A percentile compares a stretch with the other conserved stretches of the same genome.
phyloP scores from a whole-genome alignment of 257 asterid species.

The Paraleonurus japonicus region DNA sequence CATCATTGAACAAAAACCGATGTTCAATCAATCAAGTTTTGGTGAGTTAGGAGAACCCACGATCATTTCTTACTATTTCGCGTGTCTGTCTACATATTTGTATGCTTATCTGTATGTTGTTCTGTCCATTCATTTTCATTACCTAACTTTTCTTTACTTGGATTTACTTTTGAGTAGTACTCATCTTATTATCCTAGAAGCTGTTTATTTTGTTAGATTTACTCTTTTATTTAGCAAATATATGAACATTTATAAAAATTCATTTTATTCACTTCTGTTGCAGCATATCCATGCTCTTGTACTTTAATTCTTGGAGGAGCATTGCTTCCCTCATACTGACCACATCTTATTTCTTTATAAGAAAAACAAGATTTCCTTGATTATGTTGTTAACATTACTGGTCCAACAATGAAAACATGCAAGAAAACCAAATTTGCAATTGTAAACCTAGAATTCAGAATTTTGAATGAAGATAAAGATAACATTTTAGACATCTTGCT shows the following conservation, averaged over 20 bases:
- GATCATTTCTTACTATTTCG: constrained; percentile 21
- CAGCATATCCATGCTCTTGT: constrained; percentile 1
- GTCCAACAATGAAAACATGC: neutral
- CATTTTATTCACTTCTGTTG: neutral
- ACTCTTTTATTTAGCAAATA: constrained; percentile 14
- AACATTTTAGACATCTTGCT: neutral
- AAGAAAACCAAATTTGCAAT: constrained; percentile 6
- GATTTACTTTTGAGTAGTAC: neutral
- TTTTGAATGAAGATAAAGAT: neutral
- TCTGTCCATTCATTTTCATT: neutral
- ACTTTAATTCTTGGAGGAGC: constrained; percentile 8
- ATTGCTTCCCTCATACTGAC: constrained; percentile 11
- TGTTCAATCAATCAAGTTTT: constrained; percentile 88
- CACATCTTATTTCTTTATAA: neutral
- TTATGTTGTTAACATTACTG: neutral
- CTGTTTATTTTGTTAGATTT: neutral
- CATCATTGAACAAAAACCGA: constrained; percentile 92
- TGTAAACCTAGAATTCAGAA: constrained; percentile 8
- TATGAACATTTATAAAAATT: neutral
- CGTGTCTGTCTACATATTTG: neutral
- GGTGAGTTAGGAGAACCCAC: constrained; percentile 54
- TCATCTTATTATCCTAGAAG: neutral
- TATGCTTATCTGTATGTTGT: constrained; percentile 11
- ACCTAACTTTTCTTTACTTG: neutral
- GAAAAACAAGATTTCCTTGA: neutral